Conservation (phyloP, 768 basidiomycete genomes). For the Phylloporus sp. region DNA sequence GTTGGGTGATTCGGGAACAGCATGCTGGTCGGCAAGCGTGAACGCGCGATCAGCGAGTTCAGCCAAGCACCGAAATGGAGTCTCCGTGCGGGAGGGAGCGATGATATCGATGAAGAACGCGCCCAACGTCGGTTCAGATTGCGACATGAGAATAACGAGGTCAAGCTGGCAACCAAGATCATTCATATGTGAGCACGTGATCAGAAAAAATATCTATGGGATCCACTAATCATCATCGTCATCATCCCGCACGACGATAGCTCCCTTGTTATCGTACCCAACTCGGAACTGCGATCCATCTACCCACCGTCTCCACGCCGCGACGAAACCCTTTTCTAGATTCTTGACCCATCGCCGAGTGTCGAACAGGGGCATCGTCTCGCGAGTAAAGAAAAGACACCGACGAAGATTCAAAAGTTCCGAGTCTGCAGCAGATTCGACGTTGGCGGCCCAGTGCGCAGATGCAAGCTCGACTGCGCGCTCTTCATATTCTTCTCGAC, state of each 20-base stretch:
- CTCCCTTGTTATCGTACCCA: conserved; percentile 30
- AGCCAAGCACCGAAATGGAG: conserved; percentile 8
- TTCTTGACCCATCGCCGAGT: conserved; percentile 44
- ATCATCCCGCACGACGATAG: conserved; percentile 29
- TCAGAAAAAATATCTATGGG: no score
- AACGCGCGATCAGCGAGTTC: conserved; percentile 22
- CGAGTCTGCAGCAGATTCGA: conserved; percentile 17
- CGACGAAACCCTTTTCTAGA: conserved; percentile 40
- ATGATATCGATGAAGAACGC: conserved; percentile 15
- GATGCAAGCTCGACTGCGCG: conserved; percentile 40
- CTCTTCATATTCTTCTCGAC: conserved; percentile 40
- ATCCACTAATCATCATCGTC: no score
- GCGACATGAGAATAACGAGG: conserved; percentile 7
- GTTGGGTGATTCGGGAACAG: neutral
- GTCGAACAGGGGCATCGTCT: conserved; percentile 44
- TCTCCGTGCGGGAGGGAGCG: neutral
- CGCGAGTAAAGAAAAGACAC: conserved; percentile 38
- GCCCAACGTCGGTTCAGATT: conserved; percentile 5
- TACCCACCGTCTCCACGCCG: conserved; percentile 47
- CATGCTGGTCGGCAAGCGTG: conserved; percentile 5
- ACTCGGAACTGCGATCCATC: conserved; percentile 34
- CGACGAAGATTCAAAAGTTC: conserved; percentile 38
- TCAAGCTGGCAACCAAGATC: neutral
- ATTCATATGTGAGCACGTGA: neutral
- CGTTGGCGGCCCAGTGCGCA: conserved; percentile 20